A percentile compares a stretch with the other conserved stretches of the same genome.
Conservation (phyloP, 805 yeast genomes). For the Yarrowia keelungensis region DNA sequence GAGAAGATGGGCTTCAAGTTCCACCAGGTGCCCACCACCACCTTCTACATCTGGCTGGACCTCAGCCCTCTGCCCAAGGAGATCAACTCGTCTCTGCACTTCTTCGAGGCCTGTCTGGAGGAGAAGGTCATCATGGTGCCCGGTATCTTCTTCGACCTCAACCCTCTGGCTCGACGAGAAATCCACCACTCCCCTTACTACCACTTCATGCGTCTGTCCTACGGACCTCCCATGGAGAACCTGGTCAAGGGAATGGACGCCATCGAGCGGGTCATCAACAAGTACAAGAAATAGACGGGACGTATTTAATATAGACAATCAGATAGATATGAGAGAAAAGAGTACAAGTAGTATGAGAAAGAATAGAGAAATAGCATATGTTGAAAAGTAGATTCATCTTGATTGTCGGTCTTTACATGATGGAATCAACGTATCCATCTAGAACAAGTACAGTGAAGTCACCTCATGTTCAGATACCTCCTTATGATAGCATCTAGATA, state of each 20-base stretch:
- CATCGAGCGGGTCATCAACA: conserved; percentile 55
- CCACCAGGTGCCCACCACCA: conserved; percentile 60
- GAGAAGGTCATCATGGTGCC: conserved; percentile 67
- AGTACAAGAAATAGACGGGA: conserved; percentile 24
- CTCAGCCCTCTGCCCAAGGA: conserved; percentile 63
- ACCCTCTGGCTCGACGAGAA: conserved; percentile 58
- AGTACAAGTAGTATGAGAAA: too few species aligned
- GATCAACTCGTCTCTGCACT: conserved; percentile 63
- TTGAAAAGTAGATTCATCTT: too few species aligned
- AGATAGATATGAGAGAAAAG: neutral
- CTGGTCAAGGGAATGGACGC: conserved; percentile 68
- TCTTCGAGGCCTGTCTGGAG: conserved; percentile 67
- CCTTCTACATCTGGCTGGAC: conserved; percentile 67
- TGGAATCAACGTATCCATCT: too few species aligned
- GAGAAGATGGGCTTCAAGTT: conserved; percentile 62
- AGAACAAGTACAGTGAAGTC: too few species aligned
- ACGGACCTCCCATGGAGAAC: conserved; percentile 63
- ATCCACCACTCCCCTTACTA: conserved; percentile 66
- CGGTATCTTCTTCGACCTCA: conserved; percentile 66
- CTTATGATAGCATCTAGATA: too few species aligned
- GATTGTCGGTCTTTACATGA: too few species aligned
- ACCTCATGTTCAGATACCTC: too few species aligned
- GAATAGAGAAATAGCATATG: too few species aligned
- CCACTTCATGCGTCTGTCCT: conserved; percentile 63
- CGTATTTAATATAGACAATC: neutral